Evolutionary conservation across 108 stramenopile species (phyloP).

Genomic region (Cyclotella cryptica): DNA sequence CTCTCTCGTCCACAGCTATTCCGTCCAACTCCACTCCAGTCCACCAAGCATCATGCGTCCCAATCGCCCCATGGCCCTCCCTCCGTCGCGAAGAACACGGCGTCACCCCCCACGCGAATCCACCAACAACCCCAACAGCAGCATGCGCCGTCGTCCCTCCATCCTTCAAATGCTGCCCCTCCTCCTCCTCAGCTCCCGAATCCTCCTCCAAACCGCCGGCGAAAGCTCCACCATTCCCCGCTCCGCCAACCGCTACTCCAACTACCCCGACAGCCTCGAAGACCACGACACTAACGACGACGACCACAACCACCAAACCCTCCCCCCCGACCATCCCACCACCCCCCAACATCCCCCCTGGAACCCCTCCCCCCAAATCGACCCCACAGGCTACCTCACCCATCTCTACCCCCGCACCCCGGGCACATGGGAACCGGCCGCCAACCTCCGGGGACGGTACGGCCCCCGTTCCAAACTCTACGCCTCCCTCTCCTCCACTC

Average conservation of each 20-base stretch:
- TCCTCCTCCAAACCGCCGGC: background rate
- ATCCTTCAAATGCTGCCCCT: background rate
- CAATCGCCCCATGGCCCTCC: no score
- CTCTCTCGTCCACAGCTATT: no score
- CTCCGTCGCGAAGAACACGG: no score
- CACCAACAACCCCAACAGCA: no score
- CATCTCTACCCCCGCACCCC: constrained; percentile 61
- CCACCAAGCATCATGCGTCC: no score
- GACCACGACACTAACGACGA: background rate
- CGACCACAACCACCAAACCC: background rate
- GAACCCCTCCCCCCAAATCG: constrained; percentile 81
- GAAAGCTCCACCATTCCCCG: constrained; percentile 36
- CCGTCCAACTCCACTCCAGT: no score
- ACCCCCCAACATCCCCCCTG: constrained; percentile 64
- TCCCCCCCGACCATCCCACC: background rate
- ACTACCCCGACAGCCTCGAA: constrained; percentile 3
- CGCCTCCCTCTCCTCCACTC: constrained; percentile 15
- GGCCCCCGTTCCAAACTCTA: constrained; percentile 35
- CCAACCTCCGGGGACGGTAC: constrained; percentile 45
- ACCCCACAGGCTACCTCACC: constrained; percentile 71
- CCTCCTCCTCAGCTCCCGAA: background rate
- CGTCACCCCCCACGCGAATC: no score
- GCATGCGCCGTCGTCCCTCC: background rate
- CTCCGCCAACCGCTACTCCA: constrained; percentile 41
- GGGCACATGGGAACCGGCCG: constrained; percentile 78